These are phyloP conservation scores for Heracleum sosnowskyi DNA, from an alignment of 129 eudicot genomes.

Conservation along the genomic window DNA sequence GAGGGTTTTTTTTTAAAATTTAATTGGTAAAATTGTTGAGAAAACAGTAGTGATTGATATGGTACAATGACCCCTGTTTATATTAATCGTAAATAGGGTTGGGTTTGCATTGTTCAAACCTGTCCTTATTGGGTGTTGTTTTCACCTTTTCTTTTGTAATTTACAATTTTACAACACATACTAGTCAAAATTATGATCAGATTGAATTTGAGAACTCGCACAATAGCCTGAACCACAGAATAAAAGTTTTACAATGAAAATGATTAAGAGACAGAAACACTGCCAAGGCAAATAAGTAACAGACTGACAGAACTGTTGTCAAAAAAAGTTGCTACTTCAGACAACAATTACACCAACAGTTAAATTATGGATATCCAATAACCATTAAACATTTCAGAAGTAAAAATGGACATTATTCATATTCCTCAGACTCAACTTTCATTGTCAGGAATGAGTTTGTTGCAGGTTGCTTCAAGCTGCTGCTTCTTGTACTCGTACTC, in stretches of 20 bases:
- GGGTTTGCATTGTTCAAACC: slow-evolving; percentile 89
- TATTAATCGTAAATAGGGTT: slow-evolving; percentile 85
- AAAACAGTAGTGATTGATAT: background rate
- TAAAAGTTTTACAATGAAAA: no score
- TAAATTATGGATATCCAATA: no score
- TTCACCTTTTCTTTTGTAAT: background rate
- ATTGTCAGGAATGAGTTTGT: background rate
- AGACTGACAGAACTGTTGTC: no score
- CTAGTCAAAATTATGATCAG: no score
- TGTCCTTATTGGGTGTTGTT: slow-evolving; percentile 38
- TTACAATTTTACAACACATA: slow-evolving; percentile 13
- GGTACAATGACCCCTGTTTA: slow-evolving; percentile 32
- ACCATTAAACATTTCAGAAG: no score
- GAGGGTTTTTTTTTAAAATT: background rate
- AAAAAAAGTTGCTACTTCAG: no score
- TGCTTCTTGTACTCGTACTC: background rate
- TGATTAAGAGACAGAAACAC: no score
- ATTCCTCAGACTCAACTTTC: background rate
- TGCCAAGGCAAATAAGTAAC: no score
- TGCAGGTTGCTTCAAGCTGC: background rate
- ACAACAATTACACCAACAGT: no score
- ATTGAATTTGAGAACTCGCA: no score
- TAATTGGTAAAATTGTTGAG: background rate
- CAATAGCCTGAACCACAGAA: no score
- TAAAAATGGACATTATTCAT: no score